Base-by-base conservation (phyloP, 106 monocot genomes). In the Dendrobium catenatum region DNA sequence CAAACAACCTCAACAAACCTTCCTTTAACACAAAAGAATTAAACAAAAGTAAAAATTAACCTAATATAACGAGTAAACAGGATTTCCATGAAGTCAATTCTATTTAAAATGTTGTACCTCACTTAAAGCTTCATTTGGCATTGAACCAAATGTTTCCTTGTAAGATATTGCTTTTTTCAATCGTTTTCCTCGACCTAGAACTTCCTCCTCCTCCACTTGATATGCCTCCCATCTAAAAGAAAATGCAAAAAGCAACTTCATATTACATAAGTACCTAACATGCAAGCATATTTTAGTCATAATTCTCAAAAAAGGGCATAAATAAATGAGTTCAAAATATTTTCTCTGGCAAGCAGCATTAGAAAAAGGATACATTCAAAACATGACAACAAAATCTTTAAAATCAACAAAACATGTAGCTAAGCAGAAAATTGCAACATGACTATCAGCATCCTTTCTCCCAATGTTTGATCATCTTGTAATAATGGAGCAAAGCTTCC, bases 141-240 rank as follows among this genome's bases (percentile, higher is more conserved):
- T 72, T 66, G 90, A 48, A 78, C 89, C 86, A 85, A 91, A 94
- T 66, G 89, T 90, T 85, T 98, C 98, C 80, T 84, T 93, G 84
- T 98, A 98, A 37, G 98, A 98, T 41, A 98, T 84, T 72, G 93
- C 93, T 89, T 93, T 98, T 81, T 95, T 93, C 83, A 89, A 88
- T 51, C 98, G 94, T 77, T 98, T 98, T 13, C 98, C 98, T 56
- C 98, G 92, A 47, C 98, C 98, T 84, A 98, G 91, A 84, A 86
- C 78, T 80, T 90, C 94, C 85, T 91, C 95, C 87, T 98, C 93
- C 91, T 95, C 98, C 55, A 75, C 83, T 83, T 95, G 98, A 87
- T 91, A 90, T 77, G 84, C 88, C 79, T 95, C 98, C 98, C 98
- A 98, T 82, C 98, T 98, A 74, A 18, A 64, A 16, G 8, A 40